Conservation (phyloP, 73 alveolate genomes). For the Tetrahymena elliotti region DNA sequence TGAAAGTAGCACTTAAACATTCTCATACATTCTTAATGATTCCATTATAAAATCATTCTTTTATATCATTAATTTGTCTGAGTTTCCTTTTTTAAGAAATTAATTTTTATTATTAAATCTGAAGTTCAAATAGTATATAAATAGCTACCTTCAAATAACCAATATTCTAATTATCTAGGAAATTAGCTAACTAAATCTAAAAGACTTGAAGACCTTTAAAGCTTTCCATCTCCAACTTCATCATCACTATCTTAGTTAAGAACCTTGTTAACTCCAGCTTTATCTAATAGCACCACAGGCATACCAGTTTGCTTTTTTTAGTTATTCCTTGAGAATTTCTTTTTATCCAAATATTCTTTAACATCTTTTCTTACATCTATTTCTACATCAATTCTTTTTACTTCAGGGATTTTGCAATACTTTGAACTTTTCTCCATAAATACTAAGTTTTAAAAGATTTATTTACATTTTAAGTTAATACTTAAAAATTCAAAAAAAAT, state of each 20-base stretch:
- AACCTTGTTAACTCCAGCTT: background rate
- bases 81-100: background rate
- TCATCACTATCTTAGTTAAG: background rate
- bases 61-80: background rate
- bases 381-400: background rate
- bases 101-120: no score
- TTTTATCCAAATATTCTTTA: background rate
- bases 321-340: background rate
- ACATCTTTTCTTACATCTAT: background rate
- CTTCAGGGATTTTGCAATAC: background rate
- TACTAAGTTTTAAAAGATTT: background rate
- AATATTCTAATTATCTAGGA: background rate
- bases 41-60: background rate
- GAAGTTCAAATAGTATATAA: background rate
- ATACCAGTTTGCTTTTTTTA: background rate
- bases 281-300: background rate
- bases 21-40: background rate
- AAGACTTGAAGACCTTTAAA: background rate
- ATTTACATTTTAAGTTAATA: no score
- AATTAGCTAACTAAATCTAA: background rate
- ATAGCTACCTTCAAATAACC: background rate
- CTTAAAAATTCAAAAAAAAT: no score
- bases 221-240: background rate
- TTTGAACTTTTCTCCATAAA: background rate
- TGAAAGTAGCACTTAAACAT: background rate